Conservation (phyloP, 345 rosid genomes). For the Chamaenerion angustifolium region DNA sequence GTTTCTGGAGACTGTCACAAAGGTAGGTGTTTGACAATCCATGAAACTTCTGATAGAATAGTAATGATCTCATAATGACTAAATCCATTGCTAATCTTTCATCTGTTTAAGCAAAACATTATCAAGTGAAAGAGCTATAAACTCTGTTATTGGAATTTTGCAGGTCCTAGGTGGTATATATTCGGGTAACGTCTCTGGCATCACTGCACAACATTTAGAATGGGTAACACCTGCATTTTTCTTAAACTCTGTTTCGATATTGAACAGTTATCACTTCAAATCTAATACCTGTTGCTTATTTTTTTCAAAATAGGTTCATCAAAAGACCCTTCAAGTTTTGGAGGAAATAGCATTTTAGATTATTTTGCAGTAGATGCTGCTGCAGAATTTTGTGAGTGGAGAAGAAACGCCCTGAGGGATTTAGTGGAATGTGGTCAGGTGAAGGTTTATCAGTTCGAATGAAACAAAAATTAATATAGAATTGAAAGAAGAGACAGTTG, state of each 20-base stretch:
- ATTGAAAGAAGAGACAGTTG: too few relatives aligned
- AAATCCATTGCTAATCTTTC: too few relatives aligned
- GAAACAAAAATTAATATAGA: too few relatives aligned
- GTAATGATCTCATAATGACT: neutral
- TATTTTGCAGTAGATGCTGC: constrained; percentile 3
- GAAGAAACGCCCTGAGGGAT: too few relatives aligned
- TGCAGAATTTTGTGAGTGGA: neutral
- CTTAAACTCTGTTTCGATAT: neutral
- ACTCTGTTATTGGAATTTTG: constrained; percentile 7
- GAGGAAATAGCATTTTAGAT: constrained; percentile 77
- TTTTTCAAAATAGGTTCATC: constrained; percentile 45
- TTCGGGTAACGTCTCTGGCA: constrained; percentile 61
- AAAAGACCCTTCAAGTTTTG: constrained; percentile 69
- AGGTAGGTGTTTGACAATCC: constrained; percentile 27
- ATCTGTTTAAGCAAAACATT: neutral
- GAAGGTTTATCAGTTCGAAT: too few relatives aligned
- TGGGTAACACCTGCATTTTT: constrained; percentile 38
- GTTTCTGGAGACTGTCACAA: constrained; percentile 89
- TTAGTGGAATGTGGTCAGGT: too few relatives aligned
- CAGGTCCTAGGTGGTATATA: constrained; percentile 90
- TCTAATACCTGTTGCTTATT: neutral
- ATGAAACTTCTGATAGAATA: neutral
- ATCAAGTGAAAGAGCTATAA: too few relatives aligned
- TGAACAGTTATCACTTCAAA: neutral
- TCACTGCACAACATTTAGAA: constrained; percentile 91